Evolutionary conservation across 2,329 filamentous ascomycete genomes (phyloP).

Genomic region (Fusarium papillatum): DNA sequence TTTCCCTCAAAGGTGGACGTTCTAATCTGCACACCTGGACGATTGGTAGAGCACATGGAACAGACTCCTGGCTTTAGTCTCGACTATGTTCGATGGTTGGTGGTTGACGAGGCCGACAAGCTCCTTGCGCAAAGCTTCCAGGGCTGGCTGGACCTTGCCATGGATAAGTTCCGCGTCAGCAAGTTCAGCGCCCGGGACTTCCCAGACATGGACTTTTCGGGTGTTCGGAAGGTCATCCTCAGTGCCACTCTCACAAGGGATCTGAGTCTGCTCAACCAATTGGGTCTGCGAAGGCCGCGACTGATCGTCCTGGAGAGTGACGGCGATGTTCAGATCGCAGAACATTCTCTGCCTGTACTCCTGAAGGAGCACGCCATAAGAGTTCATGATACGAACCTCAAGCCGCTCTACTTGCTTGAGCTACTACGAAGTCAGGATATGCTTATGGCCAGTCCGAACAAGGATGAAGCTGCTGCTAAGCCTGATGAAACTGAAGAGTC

Average conservation of each 20-base stretch:
- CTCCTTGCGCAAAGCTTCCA: conserved; percentile 93
- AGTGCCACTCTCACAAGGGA: conserved; percentile 95
- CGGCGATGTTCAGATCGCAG: conserved; percentile 56
- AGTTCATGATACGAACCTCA: conserved; percentile 77
- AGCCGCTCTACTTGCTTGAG: conserved; percentile 88
- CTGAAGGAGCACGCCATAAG: conserved; percentile 77
- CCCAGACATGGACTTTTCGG: conserved; percentile 63
- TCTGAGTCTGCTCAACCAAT: conserved; percentile 80
- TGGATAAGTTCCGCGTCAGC: conserved; percentile 68
- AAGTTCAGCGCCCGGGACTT: conserved; percentile 67
- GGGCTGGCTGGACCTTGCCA: conserved; percentile 85
- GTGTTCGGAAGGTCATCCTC: conserved; percentile 84
- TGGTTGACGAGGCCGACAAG: conserved; percentile 95
- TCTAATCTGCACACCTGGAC: conserved; percentile 91
- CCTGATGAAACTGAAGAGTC: conserved; percentile 53
- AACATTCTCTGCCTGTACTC: conserved; percentile 70
- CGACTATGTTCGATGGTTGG: conserved; percentile 85
- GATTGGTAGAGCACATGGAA: conserved; percentile 91
- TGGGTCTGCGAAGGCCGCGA: conserved; percentile 81
- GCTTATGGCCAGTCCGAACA: conserved; percentile 36
- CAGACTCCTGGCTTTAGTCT: conserved; percentile 87
- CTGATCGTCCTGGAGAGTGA: conserved; percentile 80
- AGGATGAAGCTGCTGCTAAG: conserved; percentile 16
- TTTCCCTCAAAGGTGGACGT: conserved; percentile 85
- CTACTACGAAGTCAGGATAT: conserved; percentile 74